Conservation (phyloP, 1,284 basidiomycete genomes). For the Cryptococcus hybrid region DNA sequence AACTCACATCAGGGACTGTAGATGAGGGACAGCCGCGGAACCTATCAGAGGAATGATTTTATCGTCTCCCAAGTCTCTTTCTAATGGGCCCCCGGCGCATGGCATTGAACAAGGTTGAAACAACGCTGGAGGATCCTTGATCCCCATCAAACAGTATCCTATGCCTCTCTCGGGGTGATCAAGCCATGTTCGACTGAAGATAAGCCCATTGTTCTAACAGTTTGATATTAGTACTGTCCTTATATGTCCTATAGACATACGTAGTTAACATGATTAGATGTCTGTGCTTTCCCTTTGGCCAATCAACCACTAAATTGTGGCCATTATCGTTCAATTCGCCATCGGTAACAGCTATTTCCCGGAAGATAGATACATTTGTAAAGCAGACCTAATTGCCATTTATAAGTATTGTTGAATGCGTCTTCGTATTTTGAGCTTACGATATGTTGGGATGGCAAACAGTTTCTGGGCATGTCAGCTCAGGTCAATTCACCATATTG, state of each 20-base stretch:
- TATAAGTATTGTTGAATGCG: neutral
- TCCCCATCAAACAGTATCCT: neutral
- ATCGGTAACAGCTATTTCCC: neutral
- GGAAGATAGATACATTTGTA: neutral
- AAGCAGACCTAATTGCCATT: neutral
- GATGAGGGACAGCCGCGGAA: no score
- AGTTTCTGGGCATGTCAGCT: constrained; percentile 3
- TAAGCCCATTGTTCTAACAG: neutral
- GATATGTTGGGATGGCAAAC: constrained; percentile 8
- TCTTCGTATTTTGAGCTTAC: constrained; percentile 1
- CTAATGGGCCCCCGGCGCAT: constrained; percentile 21
- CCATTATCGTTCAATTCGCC: neutral
- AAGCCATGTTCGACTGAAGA: neutral
- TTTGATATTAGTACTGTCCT: no score
- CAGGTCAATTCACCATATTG: no score
- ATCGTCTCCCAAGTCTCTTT: constrained; percentile 18
- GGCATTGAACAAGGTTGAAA: constrained; percentile 6
- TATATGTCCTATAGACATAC: neutral
- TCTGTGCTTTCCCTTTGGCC: neutral
- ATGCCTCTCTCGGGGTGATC: neutral
- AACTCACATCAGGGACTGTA: neutral
- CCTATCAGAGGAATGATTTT: constrained; percentile 10
- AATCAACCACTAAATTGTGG: neutral
- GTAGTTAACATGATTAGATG: neutral
- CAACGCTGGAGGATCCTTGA: neutral